Conservation (phyloP, 352 stramenopile species). For the Globisporangium iwayamae region DNA sequence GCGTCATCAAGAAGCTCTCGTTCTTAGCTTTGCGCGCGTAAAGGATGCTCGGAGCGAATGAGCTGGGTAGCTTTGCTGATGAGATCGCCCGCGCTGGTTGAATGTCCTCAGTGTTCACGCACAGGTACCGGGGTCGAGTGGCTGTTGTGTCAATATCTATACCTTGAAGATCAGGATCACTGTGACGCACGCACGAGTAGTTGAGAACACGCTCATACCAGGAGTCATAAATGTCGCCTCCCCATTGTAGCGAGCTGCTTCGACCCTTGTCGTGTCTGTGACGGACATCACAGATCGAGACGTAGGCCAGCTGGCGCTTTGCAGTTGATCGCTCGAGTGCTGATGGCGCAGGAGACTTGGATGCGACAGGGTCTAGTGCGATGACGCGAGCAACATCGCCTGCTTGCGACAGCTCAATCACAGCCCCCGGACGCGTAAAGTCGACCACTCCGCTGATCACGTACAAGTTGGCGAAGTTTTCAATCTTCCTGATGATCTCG, state of each 20-base stretch:
- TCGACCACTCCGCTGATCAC: constrained; percentile 32
- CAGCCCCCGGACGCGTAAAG: constrained; percentile 31
- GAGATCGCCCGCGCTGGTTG: neutral
- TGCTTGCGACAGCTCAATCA: constrained; percentile 27
- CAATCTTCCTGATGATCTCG: constrained; percentile 17
- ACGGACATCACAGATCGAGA: neutral
- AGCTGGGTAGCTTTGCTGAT: neutral
- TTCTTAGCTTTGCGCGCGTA: neutral
- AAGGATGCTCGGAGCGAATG: constrained; percentile 7
- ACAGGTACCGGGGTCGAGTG: constrained; percentile 6
- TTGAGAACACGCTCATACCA: constrained; percentile 6
- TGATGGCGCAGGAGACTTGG: neutral
- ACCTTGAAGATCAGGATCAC: neutral
- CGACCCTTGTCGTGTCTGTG: neutral
- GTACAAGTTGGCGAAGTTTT: constrained; percentile 31
- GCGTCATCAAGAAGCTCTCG: neutral
- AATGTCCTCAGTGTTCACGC: constrained; percentile 15
- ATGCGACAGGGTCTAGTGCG: neutral
- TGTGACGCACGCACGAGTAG: neutral
- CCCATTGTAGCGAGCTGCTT: neutral
- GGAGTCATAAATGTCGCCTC: neutral
- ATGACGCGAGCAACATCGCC: constrained; percentile 31
- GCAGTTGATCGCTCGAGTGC: neutral
- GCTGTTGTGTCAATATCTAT: neutral
- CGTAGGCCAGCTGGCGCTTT: constrained; percentile 8